These are phyloP conservation scores for Liriodendron chinense DNA, from an alignment of 164 flowering plant genomes.

Conservation along the genomic window DNA sequence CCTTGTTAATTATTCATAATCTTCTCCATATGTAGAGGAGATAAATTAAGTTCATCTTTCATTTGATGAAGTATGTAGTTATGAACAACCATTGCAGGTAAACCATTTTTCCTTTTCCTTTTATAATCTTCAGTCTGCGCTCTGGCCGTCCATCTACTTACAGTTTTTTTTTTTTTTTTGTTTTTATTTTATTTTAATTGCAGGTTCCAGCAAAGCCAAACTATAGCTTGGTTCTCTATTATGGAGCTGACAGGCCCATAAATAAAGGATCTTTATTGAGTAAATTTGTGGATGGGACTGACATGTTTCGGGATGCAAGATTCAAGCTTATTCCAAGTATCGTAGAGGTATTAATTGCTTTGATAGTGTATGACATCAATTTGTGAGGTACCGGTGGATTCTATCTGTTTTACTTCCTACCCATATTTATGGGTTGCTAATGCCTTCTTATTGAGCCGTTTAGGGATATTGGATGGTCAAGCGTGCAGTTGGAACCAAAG, in stretches of 20 bases:
- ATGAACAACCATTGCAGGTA: no score
- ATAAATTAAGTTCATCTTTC: neutral
- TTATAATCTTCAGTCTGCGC: no score
- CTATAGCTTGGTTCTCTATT: conserved; percentile 82
- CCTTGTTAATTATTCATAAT: no score
- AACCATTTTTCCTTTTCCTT: no score
- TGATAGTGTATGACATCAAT: neutral
- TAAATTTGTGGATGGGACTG: conserved; percentile 78
- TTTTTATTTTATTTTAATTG: neutral
- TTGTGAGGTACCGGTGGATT: neutral
- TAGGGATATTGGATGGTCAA: conserved; percentile 99
- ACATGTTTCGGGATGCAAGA: conserved; percentile 77
- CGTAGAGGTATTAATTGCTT: conserved; percentile 55
- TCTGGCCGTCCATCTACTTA: no score
- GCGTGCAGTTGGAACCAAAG: conserved; percentile 97
- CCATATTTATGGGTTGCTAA: conserved; percentile 6
- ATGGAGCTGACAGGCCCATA: conserved; percentile 82
- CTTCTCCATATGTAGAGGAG: neutral
- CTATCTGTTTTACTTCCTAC: neutral
- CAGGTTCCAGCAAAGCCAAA: conserved; percentile 95
- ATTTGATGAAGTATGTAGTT: neutral
- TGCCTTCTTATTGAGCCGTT: conserved; percentile 8
- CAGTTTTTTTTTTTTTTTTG: no score
- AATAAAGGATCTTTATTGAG: conserved; percentile 64
- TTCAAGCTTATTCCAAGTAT: conserved; percentile 94